Percentiles rank a stretch among this genome's conserved stretches.
These are phyloP conservation scores for Helotiales sp. DNA, from an alignment of 2,329 filamentous ascomycete species.

Conservation along the genomic window DNA sequence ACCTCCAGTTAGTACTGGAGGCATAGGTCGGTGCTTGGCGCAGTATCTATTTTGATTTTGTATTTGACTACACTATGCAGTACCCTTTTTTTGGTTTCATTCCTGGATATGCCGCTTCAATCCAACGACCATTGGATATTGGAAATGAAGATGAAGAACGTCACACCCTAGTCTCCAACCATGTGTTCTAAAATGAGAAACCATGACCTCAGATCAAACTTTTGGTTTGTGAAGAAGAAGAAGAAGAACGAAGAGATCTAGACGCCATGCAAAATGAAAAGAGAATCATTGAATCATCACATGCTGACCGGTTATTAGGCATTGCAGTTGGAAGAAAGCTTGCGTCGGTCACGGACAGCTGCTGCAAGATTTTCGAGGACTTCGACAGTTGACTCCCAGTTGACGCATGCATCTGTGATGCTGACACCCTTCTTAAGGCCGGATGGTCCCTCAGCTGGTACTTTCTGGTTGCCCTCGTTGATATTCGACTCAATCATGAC, in stretches of 20 bases:
- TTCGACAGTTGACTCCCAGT: slow-evolving; percentile 83
- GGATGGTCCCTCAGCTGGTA: slow-evolving; percentile 78
- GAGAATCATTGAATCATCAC: slow-evolving; percentile 8
- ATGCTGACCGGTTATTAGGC: background rate
- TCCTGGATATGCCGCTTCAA: slow-evolving; percentile 16
- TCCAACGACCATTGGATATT: slow-evolving; percentile 1
- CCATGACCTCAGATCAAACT: background rate
- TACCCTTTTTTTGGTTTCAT: background rate
- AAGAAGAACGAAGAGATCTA: slow-evolving; percentile 19
- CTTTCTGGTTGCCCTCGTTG: slow-evolving; percentile 88
- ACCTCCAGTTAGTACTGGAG: too few relatives aligned
- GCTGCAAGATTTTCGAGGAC: slow-evolving; percentile 85
- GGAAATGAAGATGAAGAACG: slow-evolving; percentile 1
- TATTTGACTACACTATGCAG: background rate
- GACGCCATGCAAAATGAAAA: slow-evolving; percentile 28
- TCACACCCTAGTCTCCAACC: background rate
- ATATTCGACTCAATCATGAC: slow-evolving; percentile 99
- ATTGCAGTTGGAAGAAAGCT: slow-evolving; percentile 21
- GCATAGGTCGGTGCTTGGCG: too few relatives aligned
- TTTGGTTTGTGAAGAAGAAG: slow-evolving; percentile 14
- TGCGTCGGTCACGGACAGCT: slow-evolving; percentile 78
- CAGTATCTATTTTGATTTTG: slow-evolving; percentile 4
- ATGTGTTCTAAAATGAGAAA: background rate
- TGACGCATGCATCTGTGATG: slow-evolving; percentile 95
- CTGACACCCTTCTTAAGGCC: slow-evolving; percentile 86